Base-by-base conservation (phyloP, 257 asterid genomes). In the Catharanthus roseus region DNA sequence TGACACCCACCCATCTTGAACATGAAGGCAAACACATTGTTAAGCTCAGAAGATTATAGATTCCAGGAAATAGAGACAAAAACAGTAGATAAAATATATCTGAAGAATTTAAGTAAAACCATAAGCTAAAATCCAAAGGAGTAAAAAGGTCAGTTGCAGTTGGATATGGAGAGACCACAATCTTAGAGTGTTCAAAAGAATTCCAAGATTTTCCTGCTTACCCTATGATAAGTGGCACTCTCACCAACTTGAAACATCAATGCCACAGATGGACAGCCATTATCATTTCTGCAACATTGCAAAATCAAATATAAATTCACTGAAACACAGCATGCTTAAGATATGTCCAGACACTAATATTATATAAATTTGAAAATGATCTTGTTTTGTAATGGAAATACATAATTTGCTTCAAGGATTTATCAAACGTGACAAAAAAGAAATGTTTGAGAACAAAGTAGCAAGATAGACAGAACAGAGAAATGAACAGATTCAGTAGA, bases 1-100 rank as follows among this genome's bases (percentile, higher is more conserved):
- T 85, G 88, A 72, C 97, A 91, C 34, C 96, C 97, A 70, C 96
- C 97, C 97, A 91, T 91, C 97, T 91, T 71, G 69, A 77, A 74
- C 47, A 45, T 72, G 70, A 79, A 64, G 53, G 60, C 31, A 70
- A 57, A 66, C 55, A 57, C 45, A 39, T 65, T 8, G 58, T 67
- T 86, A 45, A 81, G 79, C 67, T 61, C 60, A 45, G 26, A 75
- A 5, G 23, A 69, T 31, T 39, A 77, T 54, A 36, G 33, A 61
- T 6, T 44, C 23, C 29, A 73, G 38, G 70, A 38, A 55, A 61
- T 53, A 44, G 28, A 41, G 6, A 54, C 1, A 24, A 33, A 61
- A n/a, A 21, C 26, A 68, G 65, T 42, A 56, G 56, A 58, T 56
- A 57, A 70, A 63, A 50, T 53, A 42, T 28, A 26, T 54, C 42